Base-by-base conservation (phyloP, 2,329 filamentous ascomycete species). In the Cercospora zeae-maydis region DNA sequence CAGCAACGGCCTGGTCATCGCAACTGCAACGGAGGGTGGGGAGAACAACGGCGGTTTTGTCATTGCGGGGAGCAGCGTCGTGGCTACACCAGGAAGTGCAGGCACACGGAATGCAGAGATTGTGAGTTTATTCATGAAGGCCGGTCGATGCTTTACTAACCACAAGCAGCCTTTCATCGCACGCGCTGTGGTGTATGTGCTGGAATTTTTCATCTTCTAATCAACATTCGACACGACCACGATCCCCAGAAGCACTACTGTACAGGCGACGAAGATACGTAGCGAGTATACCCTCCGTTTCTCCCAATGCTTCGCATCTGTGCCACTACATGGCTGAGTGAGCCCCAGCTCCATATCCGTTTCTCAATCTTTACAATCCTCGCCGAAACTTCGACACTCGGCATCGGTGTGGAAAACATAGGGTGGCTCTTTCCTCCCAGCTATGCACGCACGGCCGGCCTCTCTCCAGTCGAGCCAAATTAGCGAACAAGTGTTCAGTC, bases 11-110 rank as follows among this genome's bases (percentile, higher is more conserved):
- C 58, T 71, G 54, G 68, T 71, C 13, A 34, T 65, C 5, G 71
- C 70, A 11, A 67, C 68, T 24, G 58, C 64, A 3, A 59, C 57
- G 66, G 24, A 39, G 60, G 64, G 42, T 60, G 61, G 33, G 59
- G 51, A 9, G 4, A 65, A 59, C n/a, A 64, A 61, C 52, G 66
- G 67, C 52, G 66, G 67, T n/a, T 75, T 76, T 53, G 70, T 76
- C 8, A 55, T 74, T 27, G 69, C 67, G 53, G 72, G 70, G 24
- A 67, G 63, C 33, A 72, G 67, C 55, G 74, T 72, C 21, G 74
- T 75, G n/a, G 74, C 74, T 27, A 74, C 72, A 16, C 70, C 72
- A 42, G 73, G 68, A 33, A 49, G 49, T 37, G 67, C 63, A 42
- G 73, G 66, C 1, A 55, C 64, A 30, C 70, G 70, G 55, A 65